A percentile compares a stretch with the other conserved stretches of the same genome.
These are phyloP conservation scores for Acephala macrosclerotiorum DNA, from an alignment of 2,329 filamentous ascomycete genomes.

Conservation along the genomic window DNA sequence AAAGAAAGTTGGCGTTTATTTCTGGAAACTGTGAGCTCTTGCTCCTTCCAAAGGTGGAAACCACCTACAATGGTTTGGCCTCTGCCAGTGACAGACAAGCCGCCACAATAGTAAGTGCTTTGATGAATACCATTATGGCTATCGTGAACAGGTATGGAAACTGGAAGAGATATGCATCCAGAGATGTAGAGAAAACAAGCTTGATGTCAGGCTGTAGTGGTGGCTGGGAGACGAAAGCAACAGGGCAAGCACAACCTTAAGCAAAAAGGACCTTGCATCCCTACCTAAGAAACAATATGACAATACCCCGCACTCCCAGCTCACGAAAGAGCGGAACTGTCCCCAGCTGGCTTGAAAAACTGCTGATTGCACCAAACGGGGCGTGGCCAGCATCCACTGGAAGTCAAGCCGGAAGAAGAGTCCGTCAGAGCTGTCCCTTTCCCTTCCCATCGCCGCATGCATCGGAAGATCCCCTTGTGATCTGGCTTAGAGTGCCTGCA, in stretches of 20 bases:
- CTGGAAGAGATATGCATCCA: slow-evolving; percentile 1
- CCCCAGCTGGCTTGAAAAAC: background rate
- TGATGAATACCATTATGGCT: slow-evolving; percentile 26
- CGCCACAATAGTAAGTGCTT: slow-evolving; percentile 28
- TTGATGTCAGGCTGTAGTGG: slow-evolving; percentile 7
- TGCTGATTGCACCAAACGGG: slow-evolving; percentile 19
- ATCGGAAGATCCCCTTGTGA: background rate
- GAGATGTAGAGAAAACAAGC: slow-evolving; percentile 3
- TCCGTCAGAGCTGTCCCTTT: slow-evolving; percentile 1
- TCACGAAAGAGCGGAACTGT: slow-evolving; percentile 8
- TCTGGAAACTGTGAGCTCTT: slow-evolving; percentile 16
- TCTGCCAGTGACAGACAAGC: slow-evolving; percentile 26
- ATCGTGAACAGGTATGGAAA: slow-evolving; percentile 4
- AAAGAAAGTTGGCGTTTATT: slow-evolving; percentile 50
- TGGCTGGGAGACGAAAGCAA: background rate
- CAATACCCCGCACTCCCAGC: slow-evolving; percentile 6
- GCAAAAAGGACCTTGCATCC: slow-evolving; percentile 10
- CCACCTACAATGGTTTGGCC: slow-evolving; percentile 35
- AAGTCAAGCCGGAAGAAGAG: background rate
- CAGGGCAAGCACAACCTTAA: slow-evolving; percentile 9
- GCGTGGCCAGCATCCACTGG: slow-evolving; percentile 7
- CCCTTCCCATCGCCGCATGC: background rate
- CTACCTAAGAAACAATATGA: background rate
- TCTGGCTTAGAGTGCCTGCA: slow-evolving; percentile 5
- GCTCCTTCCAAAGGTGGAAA: slow-evolving; percentile 13